Base-by-base conservation (phyloP, 2,329 filamentous ascomycete species). In the Talaromyces sp. region DNA sequence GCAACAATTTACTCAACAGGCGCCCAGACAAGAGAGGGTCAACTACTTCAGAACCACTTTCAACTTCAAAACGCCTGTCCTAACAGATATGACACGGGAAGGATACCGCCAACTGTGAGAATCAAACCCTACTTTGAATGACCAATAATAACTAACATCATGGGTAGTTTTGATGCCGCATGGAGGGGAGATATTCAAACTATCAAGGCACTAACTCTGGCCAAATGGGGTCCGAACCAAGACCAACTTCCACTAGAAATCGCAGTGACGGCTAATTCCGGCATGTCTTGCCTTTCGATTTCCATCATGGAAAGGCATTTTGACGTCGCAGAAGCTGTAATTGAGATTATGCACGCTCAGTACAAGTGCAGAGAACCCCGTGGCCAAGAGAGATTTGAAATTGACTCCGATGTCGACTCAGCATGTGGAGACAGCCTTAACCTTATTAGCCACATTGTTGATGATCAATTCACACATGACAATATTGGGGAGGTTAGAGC, bases 381-480 rank as follows among this genome's bases (percentile, higher is more conserved):
- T 22, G 78, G 79, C 47, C 73, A 78, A 43, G 30, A 19, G 13
- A 54, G 32, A 22, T 74, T 70, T 51, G 57, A 66, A 22, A 58
- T 75, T 7, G 14, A 42, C 10, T 49, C 47, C 7, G 48, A 45
- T 20, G 41, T 8, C 5, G 69, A 69, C 3, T 13, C 30, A n/a
- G 63, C n/a, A 73, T 6, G 68, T 1, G 73, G 56, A 8, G 64
- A 67, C 35, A 74, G 41, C 4, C 52, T 73, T 9, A 58, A 70
- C 20, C 65, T 79, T 11, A 56, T 66, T 5, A 61, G 72, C 73
- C 80, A 86, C 54, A 76, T 86, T 36, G 74, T 90, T 24, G 82
- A 87, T 59, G 82, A 87, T 11, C 77, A 81, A 32, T 90, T 89
- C 67, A 94, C 90, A 0, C 82, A 93, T 47, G 88, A 94, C 14